Evolutionary conservation across 1,284 basidiomycete genomes (phyloP).

Genomic region (Heterobasidion annosum): DNA sequence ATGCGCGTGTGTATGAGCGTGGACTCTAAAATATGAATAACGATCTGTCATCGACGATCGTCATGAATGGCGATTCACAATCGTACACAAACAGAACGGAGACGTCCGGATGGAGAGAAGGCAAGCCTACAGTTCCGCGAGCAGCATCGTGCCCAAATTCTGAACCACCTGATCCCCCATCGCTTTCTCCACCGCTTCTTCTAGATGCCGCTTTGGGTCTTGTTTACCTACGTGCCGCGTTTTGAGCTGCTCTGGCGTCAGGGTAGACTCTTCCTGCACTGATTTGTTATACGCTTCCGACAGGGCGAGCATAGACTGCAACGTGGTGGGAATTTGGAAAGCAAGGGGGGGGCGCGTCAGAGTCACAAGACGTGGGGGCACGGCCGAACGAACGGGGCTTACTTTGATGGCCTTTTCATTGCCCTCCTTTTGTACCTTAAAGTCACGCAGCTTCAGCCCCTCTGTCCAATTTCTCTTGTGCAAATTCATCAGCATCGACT

Average conservation of each 20-base stretch:
- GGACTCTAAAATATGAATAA: too few relatives aligned
- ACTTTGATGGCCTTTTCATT: slow-evolving; percentile 94
- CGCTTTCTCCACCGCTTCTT: slow-evolving; percentile 93
- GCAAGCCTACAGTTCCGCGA: slow-evolving; percentile 66
- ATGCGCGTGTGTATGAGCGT: too few relatives aligned
- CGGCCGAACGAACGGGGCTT: slow-evolving; percentile 1
- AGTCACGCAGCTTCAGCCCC: slow-evolving; percentile 85
- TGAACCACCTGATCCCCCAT: slow-evolving; percentile 96
- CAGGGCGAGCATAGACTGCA: slow-evolving; percentile 83
- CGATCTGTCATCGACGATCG: too few relatives aligned
- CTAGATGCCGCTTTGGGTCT: slow-evolving; percentile 93
- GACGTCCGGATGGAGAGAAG: background rate
- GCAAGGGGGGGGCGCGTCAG: background rate
- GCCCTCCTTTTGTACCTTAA: slow-evolving; percentile 73
- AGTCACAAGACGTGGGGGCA: background rate
- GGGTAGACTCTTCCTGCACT: slow-evolving; percentile 90
- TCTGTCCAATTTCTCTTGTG: slow-evolving; percentile 99
- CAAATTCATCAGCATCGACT: slow-evolving; percentile 96
- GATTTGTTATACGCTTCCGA: slow-evolving; percentile 94
- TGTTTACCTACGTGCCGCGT: slow-evolving; percentile 97
- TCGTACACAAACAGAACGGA: background rate
- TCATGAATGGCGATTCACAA: background rate
- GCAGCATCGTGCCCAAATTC: slow-evolving; percentile 84
- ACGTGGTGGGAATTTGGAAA: slow-evolving; percentile 3
- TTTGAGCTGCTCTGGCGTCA: slow-evolving; percentile 86